Base-by-base conservation (phyloP, 2,329 filamentous ascomycete genomes). In the Fusarium penzigii region DNA sequence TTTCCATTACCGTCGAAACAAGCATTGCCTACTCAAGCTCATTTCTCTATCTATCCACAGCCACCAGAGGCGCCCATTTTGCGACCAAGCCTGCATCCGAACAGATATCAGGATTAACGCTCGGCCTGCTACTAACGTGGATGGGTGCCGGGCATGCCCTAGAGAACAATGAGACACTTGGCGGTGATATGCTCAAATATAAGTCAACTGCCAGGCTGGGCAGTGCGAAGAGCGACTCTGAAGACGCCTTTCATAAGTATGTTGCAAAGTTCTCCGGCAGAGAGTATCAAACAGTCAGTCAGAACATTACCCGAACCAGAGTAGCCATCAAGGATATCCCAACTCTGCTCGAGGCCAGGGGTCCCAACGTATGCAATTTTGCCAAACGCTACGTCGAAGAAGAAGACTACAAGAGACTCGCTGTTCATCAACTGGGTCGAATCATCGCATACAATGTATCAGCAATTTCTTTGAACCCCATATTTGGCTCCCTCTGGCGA, bases 401-500 rank as follows among this genome's bases (percentile, higher is more conserved):
- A 46, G 46, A 58, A 0, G 46, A 44, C 0, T 80, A 79, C 63
- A 72, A 69, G 29, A 46, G 48, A 3, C 52, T 76, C 1, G 78
- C 73, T 0, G 59, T 71, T 1, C 52, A 67, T 9, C 72, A 78
- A 49, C 63, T 81, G 6, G 59, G 58, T 13, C 67, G 68, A 6
- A 76, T 81, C 38, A 78, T 81, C 29, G 57, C 70, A 6, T 59
- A 69, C 7, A 74, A 80, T 46, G 72, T 79, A 2, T 58, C 67
- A 1, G 69, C 72, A 2, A 72, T 82, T 29, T 67, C 78, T 0
- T 60, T 79, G 9, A 81, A 81, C 49, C 76, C 78, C 1, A 70
- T 81, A 1, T 81, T 81, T 45, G 78, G 78, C 5, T 69, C 66
- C 7, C 69, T 81, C 3, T 81, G 78, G 78, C 69, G 78, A 7